A percentile compares a stretch with the other conserved stretches of the same genome.
These are phyloP conservation scores for Pelargonium australe DNA, from an alignment of 441 rosid genomes.

Conservation along the genomic window DNA sequence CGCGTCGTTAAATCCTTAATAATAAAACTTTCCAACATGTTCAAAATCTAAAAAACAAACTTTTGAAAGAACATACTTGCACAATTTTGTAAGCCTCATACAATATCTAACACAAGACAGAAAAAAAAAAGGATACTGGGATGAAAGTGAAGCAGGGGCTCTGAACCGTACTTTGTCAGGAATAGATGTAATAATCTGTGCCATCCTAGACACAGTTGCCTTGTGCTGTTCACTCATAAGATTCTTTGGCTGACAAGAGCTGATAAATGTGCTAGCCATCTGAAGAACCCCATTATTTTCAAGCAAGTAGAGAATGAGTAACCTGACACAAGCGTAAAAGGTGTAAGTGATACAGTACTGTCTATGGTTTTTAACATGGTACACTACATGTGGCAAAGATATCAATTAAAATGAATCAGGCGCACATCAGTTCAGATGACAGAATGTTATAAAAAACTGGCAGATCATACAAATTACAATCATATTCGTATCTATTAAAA, in stretches of 20 bases:
- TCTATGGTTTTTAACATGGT: not conserved
- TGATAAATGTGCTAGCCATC: constrained; percentile 50
- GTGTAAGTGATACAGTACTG: not conserved
- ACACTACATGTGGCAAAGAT: constrained; percentile 7
- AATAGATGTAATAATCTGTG: constrained; percentile 70
- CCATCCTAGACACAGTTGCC: constrained; percentile 47
- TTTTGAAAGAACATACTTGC: constrained; percentile 15
- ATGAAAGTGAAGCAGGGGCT: constrained; percentile 55
- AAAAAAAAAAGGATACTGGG: constrained; percentile 78
- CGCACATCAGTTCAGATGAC: not conserved
- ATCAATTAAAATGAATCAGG: not conserved
- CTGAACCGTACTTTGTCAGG: constrained; percentile 79
- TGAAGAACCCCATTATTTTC: constrained; percentile 60
- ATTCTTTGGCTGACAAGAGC: constrained; percentile 26
- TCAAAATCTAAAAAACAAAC: constrained; percentile 3
- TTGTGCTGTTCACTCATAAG: constrained; percentile 29
- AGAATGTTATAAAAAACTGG: not conserved
- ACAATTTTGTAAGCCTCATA: constrained; percentile 7
- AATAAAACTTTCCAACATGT: constrained; percentile 8
- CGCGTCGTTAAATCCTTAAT: constrained; percentile 1
- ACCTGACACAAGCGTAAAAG: constrained; percentile 40
- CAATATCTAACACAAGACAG: constrained; percentile 11
- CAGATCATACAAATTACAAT: not conserved
- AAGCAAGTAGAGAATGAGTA: constrained; percentile 65
- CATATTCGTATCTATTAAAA: too few species aligned